phyloP scores from a whole-genome alignment of 148 eudicot genomes.

The Chenopodium album region DNA sequence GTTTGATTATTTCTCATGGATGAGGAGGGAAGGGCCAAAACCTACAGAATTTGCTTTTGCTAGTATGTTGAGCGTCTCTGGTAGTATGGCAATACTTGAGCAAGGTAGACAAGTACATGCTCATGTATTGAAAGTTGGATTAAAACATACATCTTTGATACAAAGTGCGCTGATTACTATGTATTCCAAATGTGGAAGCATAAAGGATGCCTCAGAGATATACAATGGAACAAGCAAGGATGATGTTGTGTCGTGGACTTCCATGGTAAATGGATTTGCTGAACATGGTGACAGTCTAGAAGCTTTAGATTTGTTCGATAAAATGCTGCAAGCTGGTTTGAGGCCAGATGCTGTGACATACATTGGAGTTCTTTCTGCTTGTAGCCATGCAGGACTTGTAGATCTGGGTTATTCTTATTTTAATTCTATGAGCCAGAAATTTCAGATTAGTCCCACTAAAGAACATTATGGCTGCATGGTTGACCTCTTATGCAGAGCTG shows the following conservation, averaged over 20 bases:
- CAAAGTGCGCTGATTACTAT: slow-evolving; percentile 73
- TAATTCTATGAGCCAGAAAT: slow-evolving; percentile 47
- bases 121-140: slow-evolving; percentile 56
- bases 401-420: slow-evolving; percentile 68
- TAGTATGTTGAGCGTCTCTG: slow-evolving; percentile 72
- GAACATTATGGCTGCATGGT: slow-evolving; percentile 94
- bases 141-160: slow-evolving; percentile 54
- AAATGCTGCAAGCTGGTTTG: slow-evolving; percentile 46
- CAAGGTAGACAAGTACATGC: slow-evolving; percentile 87
- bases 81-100: slow-evolving; percentile 76
- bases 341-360: slow-evolving; percentile 85
- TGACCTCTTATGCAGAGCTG: slow-evolving; percentile 85
- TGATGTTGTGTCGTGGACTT: slow-evolving; percentile 85
- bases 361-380: slow-evolving; percentile 84
- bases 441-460: slow-evolving; percentile 55
- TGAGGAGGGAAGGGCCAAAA: slow-evolving; percentile 80
- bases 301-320: slow-evolving; percentile 68
- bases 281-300: slow-evolving; percentile 78
- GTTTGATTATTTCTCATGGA: slow-evolving; percentile 51
- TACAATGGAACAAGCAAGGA: slow-evolving; percentile 32
- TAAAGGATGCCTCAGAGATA: slow-evolving; percentile 59
- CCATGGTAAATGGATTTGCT: slow-evolving; percentile 91
- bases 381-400: slow-evolving; percentile 84
- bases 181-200: slow-evolving; percentile 87
- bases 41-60: slow-evolving; percentile 73